Base-by-base conservation (phyloP, 148 eudicot genomes). In the Diospyros kaki region DNA sequence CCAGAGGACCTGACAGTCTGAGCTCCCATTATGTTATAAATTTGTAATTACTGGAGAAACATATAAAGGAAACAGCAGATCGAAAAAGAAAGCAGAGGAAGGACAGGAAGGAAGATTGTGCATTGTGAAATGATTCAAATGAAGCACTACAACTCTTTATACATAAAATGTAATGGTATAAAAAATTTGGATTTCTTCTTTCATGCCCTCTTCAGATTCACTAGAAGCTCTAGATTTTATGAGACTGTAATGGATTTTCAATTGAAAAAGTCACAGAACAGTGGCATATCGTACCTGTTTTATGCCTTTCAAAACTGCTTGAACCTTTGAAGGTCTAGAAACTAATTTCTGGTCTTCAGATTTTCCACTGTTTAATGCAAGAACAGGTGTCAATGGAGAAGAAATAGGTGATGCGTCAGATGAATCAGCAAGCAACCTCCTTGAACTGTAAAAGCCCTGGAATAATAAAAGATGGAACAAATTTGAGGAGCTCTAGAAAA, bases 261-360 rank as follows among this genome's bases (percentile, higher is more conserved):
- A 69, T 15, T 42, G 39, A 71, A 59, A 66, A 73, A n/a, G 15
- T 56, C 42, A 68, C 72, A 70, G 10, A 52, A 15, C 69, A 60
- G 63, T 45, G 11, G 51, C 45, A 54, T 41, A 11, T 59, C 72
- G 6, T 79, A 90, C 97, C 91, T 90, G 95, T 76, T 89, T 93
- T 76, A 94, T 91, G 73, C 83, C 83, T 79, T 94, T 94, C 18
- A 94, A 68, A 71, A 94, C 75, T 18, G 98, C 98, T 80, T 88
- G 97, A 68, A 91, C 93, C 78, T 78, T 91, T 46, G 85, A 80
- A 81, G 91, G 89, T 81, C 91, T 94, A 71, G 87, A 75, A 73
- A 87, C 81, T 71, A 81, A 88, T 75, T 87, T 84, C 83, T 91
- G 87, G 73, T 85, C 80, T 85, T 89, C 90, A 72, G 84, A 59